Evolutionary conservation across 2,329 filamentous ascomycete species (phyloP).

Genomic region (Stemphylium lycopersici): DNA sequence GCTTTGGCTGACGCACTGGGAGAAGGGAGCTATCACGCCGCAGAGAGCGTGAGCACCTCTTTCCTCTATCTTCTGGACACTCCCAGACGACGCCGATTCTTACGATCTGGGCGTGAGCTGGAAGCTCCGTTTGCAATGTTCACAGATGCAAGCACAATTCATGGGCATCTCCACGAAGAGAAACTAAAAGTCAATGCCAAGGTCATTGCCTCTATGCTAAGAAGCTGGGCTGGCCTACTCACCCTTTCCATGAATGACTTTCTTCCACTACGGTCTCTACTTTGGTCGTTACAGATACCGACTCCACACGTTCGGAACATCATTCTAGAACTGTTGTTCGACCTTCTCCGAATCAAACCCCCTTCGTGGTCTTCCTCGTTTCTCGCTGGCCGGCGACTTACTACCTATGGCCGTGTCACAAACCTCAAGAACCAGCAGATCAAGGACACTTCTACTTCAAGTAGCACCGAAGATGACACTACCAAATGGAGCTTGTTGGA

Average conservation of each 20-base stretch:
- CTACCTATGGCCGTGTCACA: slow-evolving; percentile 93
- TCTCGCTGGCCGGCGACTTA: slow-evolving; percentile 86
- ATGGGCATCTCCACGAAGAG: slow-evolving; percentile 61
- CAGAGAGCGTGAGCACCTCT: slow-evolving; percentile 85
- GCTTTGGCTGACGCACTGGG: slow-evolving; percentile 90
- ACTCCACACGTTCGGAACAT: slow-evolving; percentile 69
- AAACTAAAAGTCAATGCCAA: slow-evolving; percentile 84
- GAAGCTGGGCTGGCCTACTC: slow-evolving; percentile 92
- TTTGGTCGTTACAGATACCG: slow-evolving; percentile 68
- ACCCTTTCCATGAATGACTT: slow-evolving; percentile 88
- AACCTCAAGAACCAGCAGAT: slow-evolving; percentile 72
- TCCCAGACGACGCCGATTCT: slow-evolving; percentile 77
- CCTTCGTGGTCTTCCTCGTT: slow-evolving; percentile 96
- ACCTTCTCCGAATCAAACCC: slow-evolving; percentile 85
- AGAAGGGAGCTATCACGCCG: slow-evolving; percentile 89
- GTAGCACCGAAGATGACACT: slow-evolving; percentile 71
- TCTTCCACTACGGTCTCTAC: slow-evolving; percentile 79
- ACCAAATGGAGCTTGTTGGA: slow-evolving; percentile 78
- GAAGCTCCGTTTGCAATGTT: slow-evolving; percentile 88
- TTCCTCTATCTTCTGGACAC: slow-evolving; percentile 89
- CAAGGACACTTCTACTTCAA: slow-evolving; percentile 62
- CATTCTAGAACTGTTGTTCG: slow-evolving; percentile 86
- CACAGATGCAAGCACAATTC: slow-evolving; percentile 73
- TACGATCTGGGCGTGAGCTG: slow-evolving; percentile 88
- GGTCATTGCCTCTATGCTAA: slow-evolving; percentile 88